Percentiles rank a stretch among this genome's conserved stretches.
Conservation (phyloP, 179 eudicot genomes). For the Nepenthes alata region DNA sequence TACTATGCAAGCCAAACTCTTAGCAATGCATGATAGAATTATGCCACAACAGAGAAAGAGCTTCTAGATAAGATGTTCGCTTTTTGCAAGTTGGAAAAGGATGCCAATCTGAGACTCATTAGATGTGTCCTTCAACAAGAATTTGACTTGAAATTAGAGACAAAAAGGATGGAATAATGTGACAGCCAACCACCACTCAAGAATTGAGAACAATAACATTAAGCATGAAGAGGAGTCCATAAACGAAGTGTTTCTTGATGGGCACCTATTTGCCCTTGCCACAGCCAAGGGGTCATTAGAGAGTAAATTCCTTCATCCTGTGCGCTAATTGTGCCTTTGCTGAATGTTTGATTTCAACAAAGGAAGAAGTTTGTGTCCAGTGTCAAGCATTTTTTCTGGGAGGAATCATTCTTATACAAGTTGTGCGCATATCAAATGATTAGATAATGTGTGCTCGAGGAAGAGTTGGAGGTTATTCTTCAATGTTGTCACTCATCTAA, state of each 20-base stretch:
- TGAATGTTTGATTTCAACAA: neutral
- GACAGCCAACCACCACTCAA: neutral
- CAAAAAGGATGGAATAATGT: neutral
- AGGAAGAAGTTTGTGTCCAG: neutral
- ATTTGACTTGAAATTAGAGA: neutral
- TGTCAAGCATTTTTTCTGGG: neutral
- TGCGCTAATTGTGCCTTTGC: neutral
- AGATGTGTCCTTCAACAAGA: neutral
- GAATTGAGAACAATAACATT: neutral
- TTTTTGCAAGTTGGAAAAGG: neutral
- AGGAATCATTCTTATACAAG: neutral
- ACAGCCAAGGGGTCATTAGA: neutral
- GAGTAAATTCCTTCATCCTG: neutral
- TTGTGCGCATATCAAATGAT: neutral
- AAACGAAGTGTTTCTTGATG: neutral
- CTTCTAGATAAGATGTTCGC: neutral
- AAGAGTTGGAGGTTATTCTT: neutral
- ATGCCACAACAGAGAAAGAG: slow-evolving; percentile 3
- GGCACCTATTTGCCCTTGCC: neutral
- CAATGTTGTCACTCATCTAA: neutral
- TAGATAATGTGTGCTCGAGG: neutral
- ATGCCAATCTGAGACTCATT: too few relatives aligned
- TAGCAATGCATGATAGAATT: neutral
- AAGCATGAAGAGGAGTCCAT: neutral
- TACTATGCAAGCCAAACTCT: slow-evolving; percentile 1